Base-by-base conservation (phyloP, 768 basidiomycete species). In the Cystoderma amianthinum region DNA sequence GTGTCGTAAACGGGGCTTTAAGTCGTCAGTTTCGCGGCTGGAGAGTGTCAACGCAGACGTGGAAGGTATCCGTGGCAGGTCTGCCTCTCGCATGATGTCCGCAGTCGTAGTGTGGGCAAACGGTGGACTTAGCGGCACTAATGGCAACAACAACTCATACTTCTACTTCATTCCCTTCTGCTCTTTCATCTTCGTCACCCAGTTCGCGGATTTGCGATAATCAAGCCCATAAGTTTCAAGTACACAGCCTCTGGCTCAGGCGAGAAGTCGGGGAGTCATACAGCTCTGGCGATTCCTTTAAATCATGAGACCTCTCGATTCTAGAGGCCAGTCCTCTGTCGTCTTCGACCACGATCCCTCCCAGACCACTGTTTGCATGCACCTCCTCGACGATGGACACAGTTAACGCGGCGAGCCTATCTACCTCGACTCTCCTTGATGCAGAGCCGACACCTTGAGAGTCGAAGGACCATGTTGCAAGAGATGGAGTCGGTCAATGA, bases 311-410 rank as follows among this genome's bases (percentile, higher is more conserved):
- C 17, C 38, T 43, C 35, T 45, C 28, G 13, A 63, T 50, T 40
- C 48, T 47, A 6, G 57, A 57, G 20, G 58, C 56, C 38, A 59
- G 48, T 41, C 68, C 63, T 41, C 73, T 70, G 10, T 71, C 68
- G 36, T 75, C 72, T 17, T 71, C 70, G 5, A 73, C 58, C 1
- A 72, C 67, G 39, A 75, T 68, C 15, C 63, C 51, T 32, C 54
- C 64, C 37, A 47, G 46, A 37, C 49, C 59, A 11, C 36, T 47
- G 9, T 39, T 44, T 10, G 43, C 45, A 19, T 22, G 39, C 12
- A 39, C 42, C 34, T 23, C 37, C 5, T 16, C 9, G 5, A 9
- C 11, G 11, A 22, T 15, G 11, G 28, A 22, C n/a, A 17, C 32
- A 11, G 41, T 34, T 5, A 10, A 18, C 15, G 33, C 9, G 21